phyloP scores from a whole-genome alignment of 495 filamentous ascomycete genomes.

The Neurospora intermedia region DNA sequence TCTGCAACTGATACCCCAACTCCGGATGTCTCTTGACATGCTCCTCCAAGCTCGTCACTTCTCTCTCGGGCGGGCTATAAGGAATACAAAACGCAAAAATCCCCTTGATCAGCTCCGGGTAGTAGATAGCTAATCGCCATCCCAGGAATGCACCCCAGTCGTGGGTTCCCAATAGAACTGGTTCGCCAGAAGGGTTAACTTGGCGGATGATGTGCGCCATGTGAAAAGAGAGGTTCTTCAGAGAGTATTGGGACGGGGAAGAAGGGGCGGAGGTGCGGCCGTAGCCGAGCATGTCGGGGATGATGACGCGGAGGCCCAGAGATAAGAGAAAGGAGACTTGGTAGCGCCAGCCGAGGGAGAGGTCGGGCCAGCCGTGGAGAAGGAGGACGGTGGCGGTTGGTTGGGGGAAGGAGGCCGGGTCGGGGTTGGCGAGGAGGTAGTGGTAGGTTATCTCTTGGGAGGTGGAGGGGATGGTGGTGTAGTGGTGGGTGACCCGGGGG shows the following conservation, averaged over 20 bases:
- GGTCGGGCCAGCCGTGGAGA: conserved; percentile 35
- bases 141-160: neutral
- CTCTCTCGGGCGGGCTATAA: neutral
- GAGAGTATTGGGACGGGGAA: conserved; percentile 43
- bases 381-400: neutral
- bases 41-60: neutral
- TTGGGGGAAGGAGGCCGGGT: no score
- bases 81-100: neutral
- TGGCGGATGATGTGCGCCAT: conserved; percentile 2
- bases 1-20: neutral
- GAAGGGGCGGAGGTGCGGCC: conserved; percentile 51
- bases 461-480: neutral
- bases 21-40: neutral
- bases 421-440: neutral
- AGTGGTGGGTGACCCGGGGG: neutral
- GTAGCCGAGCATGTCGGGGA: conserved; percentile 51
- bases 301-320: conserved; percentile 46
- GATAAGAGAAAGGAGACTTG: conserved; percentile 62
- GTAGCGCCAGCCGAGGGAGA: conserved; percentile 68
- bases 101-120: neutral
- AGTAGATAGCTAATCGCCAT: neutral
- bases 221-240: conserved; percentile 44
- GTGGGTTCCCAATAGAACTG: neutral
- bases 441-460: neutral
- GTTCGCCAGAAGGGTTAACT: neutral